Conservation (phyloP, 176 grass and related monocot genomes). For the Phoenix dactylifera region DNA sequence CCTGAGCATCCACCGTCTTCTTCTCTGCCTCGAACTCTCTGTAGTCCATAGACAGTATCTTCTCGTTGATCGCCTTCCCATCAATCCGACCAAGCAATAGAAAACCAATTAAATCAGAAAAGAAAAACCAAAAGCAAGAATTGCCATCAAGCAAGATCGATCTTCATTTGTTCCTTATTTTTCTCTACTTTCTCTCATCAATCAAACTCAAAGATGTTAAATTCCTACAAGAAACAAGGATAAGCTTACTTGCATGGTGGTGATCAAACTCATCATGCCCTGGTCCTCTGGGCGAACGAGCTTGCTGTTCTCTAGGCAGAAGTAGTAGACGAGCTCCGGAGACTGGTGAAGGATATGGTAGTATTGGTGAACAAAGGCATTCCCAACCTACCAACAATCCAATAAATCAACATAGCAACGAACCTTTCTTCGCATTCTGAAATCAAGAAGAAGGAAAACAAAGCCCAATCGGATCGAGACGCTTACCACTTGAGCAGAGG, state of each 20-base stretch:
- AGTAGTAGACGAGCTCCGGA: constrained; percentile 74
- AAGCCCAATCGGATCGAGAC: too few relatives aligned
- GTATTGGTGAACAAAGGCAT: constrained; percentile 96
- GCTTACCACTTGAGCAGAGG: constrained; percentile 69
- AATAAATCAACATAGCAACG: constrained; percentile 2
- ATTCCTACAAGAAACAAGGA: too few relatives aligned
- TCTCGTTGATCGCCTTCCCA: constrained; percentile 66
- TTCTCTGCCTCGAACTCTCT: constrained; percentile 46
- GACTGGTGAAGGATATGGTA: constrained; percentile 96
- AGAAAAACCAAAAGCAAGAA: too few relatives aligned
- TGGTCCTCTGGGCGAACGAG: constrained; percentile 48
- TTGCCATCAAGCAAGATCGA: too few relatives aligned
- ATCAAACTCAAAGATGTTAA: neutral
- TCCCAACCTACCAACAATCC: constrained; percentile 49
- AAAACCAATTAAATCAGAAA: too few relatives aligned
- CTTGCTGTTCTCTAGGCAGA: constrained; percentile 88
- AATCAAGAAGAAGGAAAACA: too few relatives aligned
- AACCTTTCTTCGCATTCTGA: too few relatives aligned
- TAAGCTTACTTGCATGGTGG: too few relatives aligned
- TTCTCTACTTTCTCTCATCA: too few relatives aligned
- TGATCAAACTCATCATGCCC: constrained; percentile 52
- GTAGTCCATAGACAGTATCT: constrained; percentile 87
- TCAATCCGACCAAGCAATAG: neutral
- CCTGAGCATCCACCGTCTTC: constrained; percentile 75
- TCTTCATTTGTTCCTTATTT: too few relatives aligned